A percentile compares a stretch with the other conserved stretches of the same genome.
Conservation (phyloP, 805 yeast genomes). For the Candida broadrunensis region DNA sequence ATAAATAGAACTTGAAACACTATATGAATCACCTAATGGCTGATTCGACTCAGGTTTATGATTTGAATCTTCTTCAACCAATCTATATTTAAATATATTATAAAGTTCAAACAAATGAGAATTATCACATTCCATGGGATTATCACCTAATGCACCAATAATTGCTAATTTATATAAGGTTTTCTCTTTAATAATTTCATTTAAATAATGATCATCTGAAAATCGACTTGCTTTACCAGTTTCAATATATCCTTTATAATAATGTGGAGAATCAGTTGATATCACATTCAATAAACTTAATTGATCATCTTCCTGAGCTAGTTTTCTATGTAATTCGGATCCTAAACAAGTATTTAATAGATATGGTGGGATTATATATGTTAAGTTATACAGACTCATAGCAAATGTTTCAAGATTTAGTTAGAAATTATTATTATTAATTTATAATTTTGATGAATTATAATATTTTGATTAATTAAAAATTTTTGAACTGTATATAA, state of each 20-base stretch:
- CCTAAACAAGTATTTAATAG: slow-evolving; percentile 37
- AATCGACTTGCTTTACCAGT: slow-evolving; percentile 6
- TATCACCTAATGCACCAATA: slow-evolving; percentile 32
- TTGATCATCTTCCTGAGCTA: slow-evolving; percentile 18
- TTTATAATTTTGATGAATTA: no score
- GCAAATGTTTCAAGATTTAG: no score
- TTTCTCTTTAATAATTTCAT: slow-evolving; percentile 30
- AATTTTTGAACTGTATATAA: no score
- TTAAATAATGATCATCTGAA: slow-evolving; percentile 28
- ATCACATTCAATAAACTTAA: slow-evolving; percentile 25
- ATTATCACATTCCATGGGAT: slow-evolving; percentile 26
- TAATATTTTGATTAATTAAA: no score
- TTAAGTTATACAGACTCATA: slow-evolving; percentile 3
- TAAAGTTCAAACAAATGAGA: slow-evolving; percentile 29
- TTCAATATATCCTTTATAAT: slow-evolving; percentile 13
- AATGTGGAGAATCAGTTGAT: slow-evolving; percentile 21
- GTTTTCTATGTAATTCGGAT: slow-evolving; percentile 22
- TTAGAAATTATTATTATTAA: no score
- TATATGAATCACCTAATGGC: background rate
- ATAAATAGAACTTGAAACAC: slow-evolving; percentile 1
- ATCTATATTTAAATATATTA: slow-evolving; percentile 27
- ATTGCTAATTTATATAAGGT: slow-evolving; percentile 31
- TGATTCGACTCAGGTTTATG: background rate
- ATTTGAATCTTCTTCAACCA: slow-evolving; percentile 11
- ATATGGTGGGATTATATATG: slow-evolving; percentile 42